Conservation (phyloP, 2,329 filamentous ascomycete genomes). For the Botrytis cinerea region DNA sequence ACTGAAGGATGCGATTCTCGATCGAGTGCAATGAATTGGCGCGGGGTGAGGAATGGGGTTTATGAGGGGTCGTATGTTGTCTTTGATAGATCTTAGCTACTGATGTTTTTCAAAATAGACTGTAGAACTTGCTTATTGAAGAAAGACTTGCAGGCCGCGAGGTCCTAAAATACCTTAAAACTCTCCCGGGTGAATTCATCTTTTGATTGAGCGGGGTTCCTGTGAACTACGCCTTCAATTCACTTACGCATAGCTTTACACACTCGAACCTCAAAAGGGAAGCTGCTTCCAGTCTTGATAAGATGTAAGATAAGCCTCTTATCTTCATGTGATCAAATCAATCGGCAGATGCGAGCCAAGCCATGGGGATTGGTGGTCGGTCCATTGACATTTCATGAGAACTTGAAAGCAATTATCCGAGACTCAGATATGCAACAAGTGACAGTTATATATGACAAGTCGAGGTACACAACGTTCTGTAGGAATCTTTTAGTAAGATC, state of each 20-base stretch:
- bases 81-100: conserved; percentile 16
- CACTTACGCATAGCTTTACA: not conserved
- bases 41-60: not conserved
- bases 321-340: conserved; percentile 8
- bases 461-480: not conserved
- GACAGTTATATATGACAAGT: conserved; percentile 4
- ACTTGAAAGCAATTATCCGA: conserved; percentile 21
- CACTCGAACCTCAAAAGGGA: conserved; percentile 6
- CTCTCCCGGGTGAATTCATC: not conserved
- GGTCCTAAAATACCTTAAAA: not conserved
- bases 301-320: conserved; percentile 19
- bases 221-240: not conserved
- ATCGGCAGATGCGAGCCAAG: not conserved
- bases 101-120: not conserved
- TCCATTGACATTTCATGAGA: not conserved
- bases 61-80: not conserved
- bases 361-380: not conserved
- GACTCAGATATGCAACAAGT: conserved; percentile 25
- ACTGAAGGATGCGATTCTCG: not conserved
- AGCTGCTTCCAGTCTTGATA: conserved; percentile 3
- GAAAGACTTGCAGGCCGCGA: not conserved
- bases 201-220: conserved; percentile 7
- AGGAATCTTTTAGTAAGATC: not conserved
- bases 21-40: not conserved
- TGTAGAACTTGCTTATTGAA: conserved; percentile 12